Percentiles rank a stretch among this genome's conserved stretches.
Evolutionary conservation across 257 asterid species (phyloP).

Genomic region (Solanum pinnatisectum): DNA sequence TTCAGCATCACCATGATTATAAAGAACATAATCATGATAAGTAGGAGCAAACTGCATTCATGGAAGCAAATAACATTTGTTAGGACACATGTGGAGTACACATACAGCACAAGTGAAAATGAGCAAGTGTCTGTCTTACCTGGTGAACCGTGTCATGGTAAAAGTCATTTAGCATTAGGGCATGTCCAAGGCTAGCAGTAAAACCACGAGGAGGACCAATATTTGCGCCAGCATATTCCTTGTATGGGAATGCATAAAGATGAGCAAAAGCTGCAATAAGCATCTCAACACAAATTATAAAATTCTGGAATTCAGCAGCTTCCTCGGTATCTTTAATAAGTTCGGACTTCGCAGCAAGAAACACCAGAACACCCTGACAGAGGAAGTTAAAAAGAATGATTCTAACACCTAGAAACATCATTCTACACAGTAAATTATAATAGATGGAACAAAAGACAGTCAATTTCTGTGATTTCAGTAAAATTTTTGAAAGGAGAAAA

Average conservation of each 20-base stretch:
- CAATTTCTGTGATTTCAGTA: neutral
- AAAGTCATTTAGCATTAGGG: conserved; percentile 74
- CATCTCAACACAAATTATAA: conserved; percentile 93
- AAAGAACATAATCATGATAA: conserved; percentile 90
- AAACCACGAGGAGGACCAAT: conserved; percentile 64
- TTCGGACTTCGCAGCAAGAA: conserved; percentile 85
- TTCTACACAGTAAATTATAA: neutral
- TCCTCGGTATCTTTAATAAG: conserved; percentile 66
- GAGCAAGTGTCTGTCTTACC: conserved; percentile 22
- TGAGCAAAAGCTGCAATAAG: conserved; percentile 91
- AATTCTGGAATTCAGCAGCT: conserved; percentile 88
- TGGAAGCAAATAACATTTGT: neutral
- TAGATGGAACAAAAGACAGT: neutral
- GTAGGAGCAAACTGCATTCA: conserved; percentile 87
- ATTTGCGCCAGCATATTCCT: conserved; percentile 94
- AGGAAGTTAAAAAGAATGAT: neutral
- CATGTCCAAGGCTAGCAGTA: conserved; percentile 82
- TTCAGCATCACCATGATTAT: conserved; percentile 83
- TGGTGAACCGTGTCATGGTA: conserved; percentile 98
- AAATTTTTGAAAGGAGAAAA: neutral
- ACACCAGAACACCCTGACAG: conserved; percentile 82
- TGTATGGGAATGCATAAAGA: conserved; percentile 88
- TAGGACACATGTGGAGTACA: neutral
- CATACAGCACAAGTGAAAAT: neutral
- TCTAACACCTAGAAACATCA: neutral